Percentiles rank a stretch among this genome's conserved stretches.
These are phyloP conservation scores for Dothideomycetes sp. DNA, from an alignment of 2,329 filamentous ascomycete species.

Conservation along the genomic window DNA sequence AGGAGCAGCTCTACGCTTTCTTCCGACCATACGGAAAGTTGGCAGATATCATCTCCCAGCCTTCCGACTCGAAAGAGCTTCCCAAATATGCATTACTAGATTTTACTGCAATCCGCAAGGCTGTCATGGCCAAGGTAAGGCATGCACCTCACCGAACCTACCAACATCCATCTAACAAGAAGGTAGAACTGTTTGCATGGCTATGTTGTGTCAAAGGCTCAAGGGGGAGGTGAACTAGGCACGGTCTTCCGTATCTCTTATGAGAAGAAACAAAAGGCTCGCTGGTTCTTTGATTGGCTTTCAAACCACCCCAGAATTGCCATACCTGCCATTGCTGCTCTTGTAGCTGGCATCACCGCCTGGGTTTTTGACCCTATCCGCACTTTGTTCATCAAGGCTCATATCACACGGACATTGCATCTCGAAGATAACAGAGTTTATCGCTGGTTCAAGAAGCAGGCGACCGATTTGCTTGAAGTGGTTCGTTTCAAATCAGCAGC, in stretches of 20 bases:
- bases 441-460: slow-evolving; percentile 71
- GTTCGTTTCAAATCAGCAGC: slow-evolving; percentile 43
- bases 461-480: slow-evolving; percentile 48
- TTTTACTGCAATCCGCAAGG: slow-evolving; percentile 62
- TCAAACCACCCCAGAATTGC: slow-evolving; percentile 78
- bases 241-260: slow-evolving; percentile 77
- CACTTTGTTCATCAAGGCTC: slow-evolving; percentile 82
- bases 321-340: slow-evolving; percentile 69
- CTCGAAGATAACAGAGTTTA: slow-evolving; percentile 64
- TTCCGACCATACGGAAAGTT: slow-evolving; percentile 90
- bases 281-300: slow-evolving; percentile 82
- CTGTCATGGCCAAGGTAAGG: slow-evolving; percentile 63
- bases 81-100: slow-evolving; percentile 75
- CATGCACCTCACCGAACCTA: neutral
- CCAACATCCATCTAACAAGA: neutral
- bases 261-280: slow-evolving; percentile 64
- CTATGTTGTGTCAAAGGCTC: slow-evolving; percentile 55
- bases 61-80: slow-evolving; percentile 74
- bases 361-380: slow-evolving; percentile 89
- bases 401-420: slow-evolving; percentile 70
- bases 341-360: slow-evolving; percentile 75
- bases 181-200: slow-evolving; percentile 81
- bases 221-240: slow-evolving; percentile 65
- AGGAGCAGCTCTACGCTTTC: slow-evolving; percentile 77
- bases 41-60: slow-evolving; percentile 70